Evolutionary conservation across 2,329 filamentous ascomycete species (phyloP).

Genomic region (Fonsecaea erecta): DNA sequence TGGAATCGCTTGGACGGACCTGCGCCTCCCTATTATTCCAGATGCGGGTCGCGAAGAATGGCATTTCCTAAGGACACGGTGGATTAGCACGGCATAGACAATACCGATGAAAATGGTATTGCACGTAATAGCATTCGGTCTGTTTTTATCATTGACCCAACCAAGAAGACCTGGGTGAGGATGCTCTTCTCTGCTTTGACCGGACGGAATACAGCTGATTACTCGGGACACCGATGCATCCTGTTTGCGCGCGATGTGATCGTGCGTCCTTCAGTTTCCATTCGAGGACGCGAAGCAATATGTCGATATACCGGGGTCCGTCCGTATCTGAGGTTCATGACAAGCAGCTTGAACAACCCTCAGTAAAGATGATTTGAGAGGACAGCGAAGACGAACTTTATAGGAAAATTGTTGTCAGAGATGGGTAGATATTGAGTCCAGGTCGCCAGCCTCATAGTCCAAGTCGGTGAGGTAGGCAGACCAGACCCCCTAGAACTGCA

Average conservation of each 20-base stretch:
- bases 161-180: constrained; percentile 90
- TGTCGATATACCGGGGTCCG: constrained; percentile 68
- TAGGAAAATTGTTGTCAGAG: too few relatives aligned
- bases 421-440: not conserved
- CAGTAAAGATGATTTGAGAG: not conserved
- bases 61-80: constrained; percentile 81
- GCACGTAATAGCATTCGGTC: constrained; percentile 94
- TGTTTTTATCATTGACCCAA: constrained; percentile 92
- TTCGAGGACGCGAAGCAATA: constrained; percentile 84
- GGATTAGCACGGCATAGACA: constrained; percentile 79
- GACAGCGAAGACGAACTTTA: not conserved
- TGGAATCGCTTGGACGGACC: constrained; percentile 71
- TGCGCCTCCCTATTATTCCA: constrained; percentile 79
- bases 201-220: constrained; percentile 80
- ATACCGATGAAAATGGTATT: constrained; percentile 79
- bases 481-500: not conserved
- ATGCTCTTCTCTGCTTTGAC: constrained; percentile 92
- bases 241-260: constrained; percentile 91
- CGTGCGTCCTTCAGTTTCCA: constrained; percentile 80
- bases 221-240: constrained; percentile 77
- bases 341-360: not conserved
- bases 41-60: constrained; percentile 79
- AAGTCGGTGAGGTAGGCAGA: too few relatives aligned
- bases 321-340: constrained; percentile 50
- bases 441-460: not conserved